Conservation (phyloP, 1,284 basidiomycete species). For the Serendipita sp. region DNA sequence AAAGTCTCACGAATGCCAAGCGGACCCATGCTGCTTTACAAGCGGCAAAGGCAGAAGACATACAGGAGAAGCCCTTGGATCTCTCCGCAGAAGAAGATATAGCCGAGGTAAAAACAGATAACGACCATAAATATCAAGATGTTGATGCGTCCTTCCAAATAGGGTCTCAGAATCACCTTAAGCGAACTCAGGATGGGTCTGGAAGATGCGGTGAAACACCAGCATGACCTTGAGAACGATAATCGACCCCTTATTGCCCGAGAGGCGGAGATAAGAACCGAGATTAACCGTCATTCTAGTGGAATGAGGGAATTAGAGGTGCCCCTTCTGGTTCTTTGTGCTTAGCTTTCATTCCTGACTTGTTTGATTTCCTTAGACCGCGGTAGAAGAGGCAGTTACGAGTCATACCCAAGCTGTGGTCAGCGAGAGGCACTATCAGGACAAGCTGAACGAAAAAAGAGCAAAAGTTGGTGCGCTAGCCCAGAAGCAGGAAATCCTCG, state of each 20-base stretch:
- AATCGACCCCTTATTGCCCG: conserved; percentile 27
- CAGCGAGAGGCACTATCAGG: conserved; percentile 28
- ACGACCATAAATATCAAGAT: background rate
- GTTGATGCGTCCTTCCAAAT: too few relatives aligned
- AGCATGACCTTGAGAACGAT: conserved; percentile 28
- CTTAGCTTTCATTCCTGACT: background rate
- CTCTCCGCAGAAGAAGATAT: conserved; percentile 10
- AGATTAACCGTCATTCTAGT: background rate
- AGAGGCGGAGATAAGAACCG: conserved; percentile 20
- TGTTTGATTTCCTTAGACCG: background rate
- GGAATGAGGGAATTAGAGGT: background rate
- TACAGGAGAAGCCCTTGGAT: background rate
- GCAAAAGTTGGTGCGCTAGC: conserved; percentile 9
- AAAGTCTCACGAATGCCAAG: background rate
- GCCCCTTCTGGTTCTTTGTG: background rate
- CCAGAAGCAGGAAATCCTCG: background rate
- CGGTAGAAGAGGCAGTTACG: conserved; percentile 30
- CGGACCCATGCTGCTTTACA: background rate
- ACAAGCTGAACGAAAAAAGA: conserved; percentile 9
- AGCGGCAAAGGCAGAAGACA: background rate
- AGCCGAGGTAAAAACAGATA: conserved; percentile 1
- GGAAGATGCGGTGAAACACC: conserved; percentile 28
- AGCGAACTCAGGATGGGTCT: conserved; percentile 28
- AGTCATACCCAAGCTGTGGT: conserved; percentile 35
- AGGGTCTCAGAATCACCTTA: too few relatives aligned